Evolutionary conservation across 306 rosid species (phyloP).

Genomic region (Hippophae tibetana): DNA sequence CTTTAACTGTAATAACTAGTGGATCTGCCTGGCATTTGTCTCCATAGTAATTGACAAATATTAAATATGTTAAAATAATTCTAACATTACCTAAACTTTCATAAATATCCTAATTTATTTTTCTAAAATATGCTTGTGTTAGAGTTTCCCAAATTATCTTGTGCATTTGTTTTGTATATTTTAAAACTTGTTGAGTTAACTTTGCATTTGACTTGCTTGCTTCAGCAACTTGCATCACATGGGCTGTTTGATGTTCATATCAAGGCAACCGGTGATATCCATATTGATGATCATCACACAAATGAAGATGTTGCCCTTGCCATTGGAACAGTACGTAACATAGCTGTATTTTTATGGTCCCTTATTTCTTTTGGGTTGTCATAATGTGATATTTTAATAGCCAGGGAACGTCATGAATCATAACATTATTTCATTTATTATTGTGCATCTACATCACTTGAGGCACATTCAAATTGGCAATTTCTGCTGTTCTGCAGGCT

Average conservation of each 20-base stretch:
- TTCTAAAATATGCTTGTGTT: not conserved
- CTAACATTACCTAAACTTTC: too few species aligned
- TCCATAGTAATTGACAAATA: too few species aligned
- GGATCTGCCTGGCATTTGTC: too few species aligned
- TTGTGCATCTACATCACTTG: constrained; percentile 1
- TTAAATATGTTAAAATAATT: too few species aligned
- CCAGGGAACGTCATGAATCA: not conserved
- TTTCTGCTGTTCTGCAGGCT: constrained; percentile 44
- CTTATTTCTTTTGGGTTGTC: constrained; percentile 12
- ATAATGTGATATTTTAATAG: not conserved
- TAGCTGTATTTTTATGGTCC: constrained; percentile 5
- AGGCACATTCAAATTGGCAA: constrained; percentile 7
- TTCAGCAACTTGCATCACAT: constrained; percentile 86
- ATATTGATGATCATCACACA: constrained; percentile 90
- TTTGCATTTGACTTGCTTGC: constrained; percentile 8
- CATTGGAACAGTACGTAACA: constrained; percentile 65
- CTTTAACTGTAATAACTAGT: too few species aligned
- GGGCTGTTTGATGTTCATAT: constrained; percentile 77
- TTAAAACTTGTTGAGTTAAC: constrained; percentile 6
- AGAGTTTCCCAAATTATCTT: not conserved
- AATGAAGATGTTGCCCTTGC: constrained; percentile 94
- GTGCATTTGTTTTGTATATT: not conserved
- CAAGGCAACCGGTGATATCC: constrained; percentile 71
- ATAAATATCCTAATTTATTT: too few species aligned
- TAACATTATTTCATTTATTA: not conserved